These are phyloP conservation scores for Ceratocystis papillata DNA, from an alignment of 2,329 filamentous ascomycete genomes.

Conservation along the genomic window DNA sequence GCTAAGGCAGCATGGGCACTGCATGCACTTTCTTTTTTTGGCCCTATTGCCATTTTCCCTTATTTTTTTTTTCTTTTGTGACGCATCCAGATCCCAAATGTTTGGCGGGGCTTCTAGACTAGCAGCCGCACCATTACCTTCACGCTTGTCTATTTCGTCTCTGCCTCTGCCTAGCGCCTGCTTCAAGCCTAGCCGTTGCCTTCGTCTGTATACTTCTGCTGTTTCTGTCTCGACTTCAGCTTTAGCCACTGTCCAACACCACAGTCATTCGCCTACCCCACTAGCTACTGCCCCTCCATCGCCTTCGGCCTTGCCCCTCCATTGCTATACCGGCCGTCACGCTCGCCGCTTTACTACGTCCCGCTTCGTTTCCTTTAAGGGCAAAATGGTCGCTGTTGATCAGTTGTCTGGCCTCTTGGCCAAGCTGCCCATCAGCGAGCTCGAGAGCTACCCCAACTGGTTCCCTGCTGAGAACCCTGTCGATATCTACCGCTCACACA, in stretches of 20 bases:
- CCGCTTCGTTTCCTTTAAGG: not conserved
- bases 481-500: conserved; percentile 69
- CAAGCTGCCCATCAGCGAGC: conserved; percentile 32
- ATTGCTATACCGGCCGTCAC: not conserved
- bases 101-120: conserved; percentile 19
- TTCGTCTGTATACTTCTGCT: not conserved
- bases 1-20: not conserved
- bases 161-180: not conserved
- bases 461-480: conserved; percentile 62
- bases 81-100: conserved; percentile 18
- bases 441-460: conserved; percentile 43
- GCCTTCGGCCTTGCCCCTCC: not conserved
- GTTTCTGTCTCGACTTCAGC: not conserved
- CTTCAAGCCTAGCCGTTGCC: not conserved
- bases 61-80: conserved; percentile 14
- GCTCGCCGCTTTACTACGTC: conserved; percentile 5
- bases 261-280: not conserved
- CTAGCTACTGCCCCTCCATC: conserved; percentile 8
- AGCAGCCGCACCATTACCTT: not conserved
- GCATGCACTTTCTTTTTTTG: not conserved
- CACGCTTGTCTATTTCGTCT: not conserved
- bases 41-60: not conserved
- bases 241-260: not conserved
- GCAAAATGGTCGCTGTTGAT: conserved; percentile 23
- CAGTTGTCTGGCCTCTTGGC: conserved; percentile 27